phyloP scores from a whole-genome alignment of 805 yeast species.

The Saccharomycopsis amapae region DNA sequence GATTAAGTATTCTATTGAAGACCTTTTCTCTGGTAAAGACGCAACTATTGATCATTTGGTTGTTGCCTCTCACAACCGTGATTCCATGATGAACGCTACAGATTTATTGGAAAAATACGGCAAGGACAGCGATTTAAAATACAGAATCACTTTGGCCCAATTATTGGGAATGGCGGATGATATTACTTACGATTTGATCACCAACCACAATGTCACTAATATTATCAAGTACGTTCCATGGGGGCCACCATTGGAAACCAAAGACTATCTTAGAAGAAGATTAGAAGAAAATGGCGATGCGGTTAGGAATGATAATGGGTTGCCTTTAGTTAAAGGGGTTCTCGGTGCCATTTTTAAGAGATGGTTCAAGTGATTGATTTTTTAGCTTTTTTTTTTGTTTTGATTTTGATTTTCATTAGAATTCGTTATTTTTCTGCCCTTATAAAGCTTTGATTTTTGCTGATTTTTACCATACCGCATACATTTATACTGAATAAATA shows the following conservation, averaged over 20 bases:
- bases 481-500: no score
- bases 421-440: no score
- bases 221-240: constrained; percentile 93
- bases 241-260: constrained; percentile 95
- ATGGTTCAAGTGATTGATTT: constrained; percentile 18
- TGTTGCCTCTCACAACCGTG: constrained; percentile 84
- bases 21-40: constrained; percentile 32
- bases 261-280: constrained; percentile 81
- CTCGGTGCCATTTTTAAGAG: constrained; percentile 31
- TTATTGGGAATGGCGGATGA: constrained; percentile 94
- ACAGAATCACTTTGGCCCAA: constrained; percentile 81
- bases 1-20: constrained; percentile 51
- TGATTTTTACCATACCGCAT: background rate
- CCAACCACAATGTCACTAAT: constrained; percentile 56
- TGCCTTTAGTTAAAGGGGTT: constrained; percentile 58
- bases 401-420: background rate
- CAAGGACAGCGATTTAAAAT: constrained; percentile 30
- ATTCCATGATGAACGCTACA: constrained; percentile 70
- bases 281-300: constrained; percentile 96
- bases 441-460: background rate
- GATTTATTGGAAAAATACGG: constrained; percentile 35
- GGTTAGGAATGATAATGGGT: constrained; percentile 77
- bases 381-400: background rate
- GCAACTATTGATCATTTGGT: constrained; percentile 65
- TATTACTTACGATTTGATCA: constrained; percentile 67